phyloP scores from a whole-genome alignment of 176 grass and related monocot genomes.

The Miscanthus lutarioriparius region DNA sequence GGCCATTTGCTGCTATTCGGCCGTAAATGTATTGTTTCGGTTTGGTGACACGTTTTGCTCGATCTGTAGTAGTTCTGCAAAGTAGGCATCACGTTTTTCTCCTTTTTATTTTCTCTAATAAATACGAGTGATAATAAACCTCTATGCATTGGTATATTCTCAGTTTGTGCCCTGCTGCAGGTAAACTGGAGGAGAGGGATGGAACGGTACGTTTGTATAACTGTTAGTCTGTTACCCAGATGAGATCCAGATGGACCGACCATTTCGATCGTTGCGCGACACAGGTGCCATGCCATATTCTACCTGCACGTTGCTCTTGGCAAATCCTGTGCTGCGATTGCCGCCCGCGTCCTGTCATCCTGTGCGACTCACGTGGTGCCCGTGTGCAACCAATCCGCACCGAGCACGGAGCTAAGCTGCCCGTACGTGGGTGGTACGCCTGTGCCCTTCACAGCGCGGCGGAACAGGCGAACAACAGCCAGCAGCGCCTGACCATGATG shows the following conservation, averaged over 20 bases:
- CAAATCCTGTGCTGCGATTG: background rate
- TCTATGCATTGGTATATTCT: too few relatives aligned
- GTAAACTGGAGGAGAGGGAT: too few relatives aligned
- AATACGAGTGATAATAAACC: background rate
- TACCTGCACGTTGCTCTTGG: background rate
- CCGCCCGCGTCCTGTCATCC: background rate
- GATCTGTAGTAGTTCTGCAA: background rate
- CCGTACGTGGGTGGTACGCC: background rate
- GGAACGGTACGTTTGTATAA: too few relatives aligned
- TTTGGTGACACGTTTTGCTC: background rate
- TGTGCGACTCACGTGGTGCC: background rate
- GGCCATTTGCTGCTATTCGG: background rate
- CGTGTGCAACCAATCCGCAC: background rate
- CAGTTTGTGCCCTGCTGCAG: too few relatives aligned
- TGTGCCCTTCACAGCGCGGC: background rate
- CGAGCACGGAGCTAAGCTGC: too few relatives aligned
- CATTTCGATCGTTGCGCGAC: too few relatives aligned
- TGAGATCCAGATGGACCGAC: too few relatives aligned
- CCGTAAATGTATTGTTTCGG: conserved; percentile 23
- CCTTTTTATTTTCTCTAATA: too few relatives aligned
- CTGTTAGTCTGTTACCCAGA: too few relatives aligned
- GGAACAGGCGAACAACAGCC: background rate
- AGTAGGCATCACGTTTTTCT: background rate
- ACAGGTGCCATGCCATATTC: too few relatives aligned
- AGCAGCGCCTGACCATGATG: background rate